Evolutionary conservation across 352 stramenopile genomes (phyloP).

Genomic region (Elongisporangium prolatum): DNA sequence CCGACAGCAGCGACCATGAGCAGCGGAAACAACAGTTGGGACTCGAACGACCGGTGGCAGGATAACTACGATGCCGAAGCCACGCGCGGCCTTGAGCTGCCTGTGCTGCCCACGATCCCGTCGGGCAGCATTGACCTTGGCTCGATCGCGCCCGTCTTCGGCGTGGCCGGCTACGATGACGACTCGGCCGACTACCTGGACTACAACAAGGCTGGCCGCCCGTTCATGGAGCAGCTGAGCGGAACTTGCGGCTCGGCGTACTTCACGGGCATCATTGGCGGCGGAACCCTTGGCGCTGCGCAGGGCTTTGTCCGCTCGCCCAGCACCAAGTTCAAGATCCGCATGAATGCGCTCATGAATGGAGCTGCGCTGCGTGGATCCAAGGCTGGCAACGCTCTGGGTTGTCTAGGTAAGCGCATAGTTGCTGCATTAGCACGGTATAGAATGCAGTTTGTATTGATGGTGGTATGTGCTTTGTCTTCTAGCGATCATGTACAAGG

Average conservation of each 20-base stretch:
- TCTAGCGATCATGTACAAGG: slow-evolving; percentile 85
- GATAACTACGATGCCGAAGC: slow-evolving; percentile 47
- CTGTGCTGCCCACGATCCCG: slow-evolving; percentile 67
- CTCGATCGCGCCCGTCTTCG: slow-evolving; percentile 83
- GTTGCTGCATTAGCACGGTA: background rate
- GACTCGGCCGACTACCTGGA: slow-evolving; percentile 80
- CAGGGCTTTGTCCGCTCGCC: slow-evolving; percentile 68
- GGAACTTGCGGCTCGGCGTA: slow-evolving; percentile 77
- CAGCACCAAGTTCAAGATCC: slow-evolving; percentile 85
- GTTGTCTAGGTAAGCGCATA: slow-evolving; percentile 54
- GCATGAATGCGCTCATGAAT: slow-evolving; percentile 88
- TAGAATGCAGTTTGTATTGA: slow-evolving; percentile 1
- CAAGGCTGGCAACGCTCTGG: slow-evolving; percentile 81
- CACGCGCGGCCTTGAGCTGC: slow-evolving; percentile 56
- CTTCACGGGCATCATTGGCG: slow-evolving; percentile 82
- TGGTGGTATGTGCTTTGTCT: slow-evolving; percentile 4
- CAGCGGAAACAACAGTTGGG: slow-evolving; percentile 41
- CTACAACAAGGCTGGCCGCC: slow-evolving; percentile 79
- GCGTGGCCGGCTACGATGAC: slow-evolving; percentile 70
- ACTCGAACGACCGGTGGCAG: slow-evolving; percentile 75
- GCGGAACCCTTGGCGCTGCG: slow-evolving; percentile 58
- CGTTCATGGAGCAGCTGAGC: slow-evolving; percentile 82
- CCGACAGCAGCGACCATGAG: slow-evolving; percentile 25
- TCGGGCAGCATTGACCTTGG: slow-evolving; percentile 77
- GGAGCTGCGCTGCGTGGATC: slow-evolving; percentile 72